Evolutionary conservation across 495 filamentous ascomycete species (phyloP), one percentile per base, ranked within the genome.

Genomic region (Neurospora africana): DNA sequence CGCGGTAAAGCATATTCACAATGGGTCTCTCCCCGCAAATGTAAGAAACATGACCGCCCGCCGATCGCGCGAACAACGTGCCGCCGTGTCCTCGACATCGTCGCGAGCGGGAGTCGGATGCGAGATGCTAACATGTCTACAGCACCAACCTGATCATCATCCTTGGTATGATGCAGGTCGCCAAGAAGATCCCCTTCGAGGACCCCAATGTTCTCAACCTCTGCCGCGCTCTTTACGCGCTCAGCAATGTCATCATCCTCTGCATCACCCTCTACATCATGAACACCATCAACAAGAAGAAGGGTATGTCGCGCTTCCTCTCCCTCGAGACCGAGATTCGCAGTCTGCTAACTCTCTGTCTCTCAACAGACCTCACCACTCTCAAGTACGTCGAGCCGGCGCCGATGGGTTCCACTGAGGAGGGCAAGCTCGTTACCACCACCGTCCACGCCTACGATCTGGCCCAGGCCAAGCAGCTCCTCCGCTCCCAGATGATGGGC

Each of bases 381-480:
- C 87, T 99, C 79, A 98, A 98, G 85, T 99, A 99, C 82, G 93
- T 98, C 75, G 95, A 99, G 84, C 95, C 94, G 44, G 89, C 95
- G 17, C 87, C 91, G 36, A 93, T 97, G 90, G 95, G 95, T 79
- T 94, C 91, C 76, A 86, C 87, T 78, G 96, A 98, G 80, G 93
- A 97, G 83, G 90, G 92, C 75, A 97, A 97, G 82, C 92, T 95
- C 78, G 90, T 98, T 72, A 98, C 94, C 39, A 99, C 95, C 71
- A 99, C 95, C 74, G 87, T 96, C 81, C 90, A 94, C 82, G 93
- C 92, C 74, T 98, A 99, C 86, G 95, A 99, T 81, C 83, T 89
- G 76, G 84, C 85, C 72, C 95, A 99, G 84, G 87, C 98, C 78
- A 91, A 90, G 84, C 86, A 86, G 75, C 85, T 92, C 75, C 91